Percentiles rank a stretch among this genome's conserved stretches.
Evolutionary conservation across 1,284 basidiomycete genomes (phyloP).

Genomic region (Irpex sp.): DNA sequence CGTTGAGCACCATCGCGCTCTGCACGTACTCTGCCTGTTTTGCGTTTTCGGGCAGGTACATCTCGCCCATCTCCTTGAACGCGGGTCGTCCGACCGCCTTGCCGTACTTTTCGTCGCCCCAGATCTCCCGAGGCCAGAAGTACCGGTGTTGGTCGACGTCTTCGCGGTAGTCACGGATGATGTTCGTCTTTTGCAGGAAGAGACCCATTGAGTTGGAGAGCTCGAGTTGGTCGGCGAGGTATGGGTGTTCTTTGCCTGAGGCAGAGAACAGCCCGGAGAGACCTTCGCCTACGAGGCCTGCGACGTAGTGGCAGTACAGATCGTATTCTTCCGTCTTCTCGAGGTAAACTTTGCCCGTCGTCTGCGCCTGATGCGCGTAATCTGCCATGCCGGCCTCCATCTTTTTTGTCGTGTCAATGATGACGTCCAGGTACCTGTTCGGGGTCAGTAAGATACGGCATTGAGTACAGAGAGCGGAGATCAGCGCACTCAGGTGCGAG

Average conservation of each 20-base stretch:
- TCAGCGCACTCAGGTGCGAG: conserved; percentile 56
- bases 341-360: conserved; percentile 66
- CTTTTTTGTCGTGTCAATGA: conserved; percentile 78
- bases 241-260: conserved; percentile 80
- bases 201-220: conserved; percentile 97
- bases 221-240: conserved; percentile 80
- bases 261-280: conserved; percentile 88
- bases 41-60: conserved; percentile 51
- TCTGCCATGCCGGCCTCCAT: conserved; percentile 98
- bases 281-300: conserved; percentile 96
- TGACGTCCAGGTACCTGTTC: conserved; percentile 75
- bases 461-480: neutral
- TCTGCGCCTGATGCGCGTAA: conserved; percentile 81
- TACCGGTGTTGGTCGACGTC: conserved; percentile 84
- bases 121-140: conserved; percentile 97
- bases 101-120: conserved; percentile 62
- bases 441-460: neutral
- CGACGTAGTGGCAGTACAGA: conserved; percentile 98
- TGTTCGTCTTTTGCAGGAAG: conserved; percentile 97
- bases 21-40: conserved; percentile 75
- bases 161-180: conserved; percentile 94
- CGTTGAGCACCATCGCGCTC: conserved; percentile 89
- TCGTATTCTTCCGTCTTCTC: conserved; percentile 85
- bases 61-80: conserved; percentile 66
- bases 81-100: conserved; percentile 20